A percentile compares a stretch with the other conserved stretches of the same genome.
These are phyloP conservation scores for Chimonanthus salicifolius DNA, from an alignment of 164 flowering plant genomes.

Conservation along the genomic window DNA sequence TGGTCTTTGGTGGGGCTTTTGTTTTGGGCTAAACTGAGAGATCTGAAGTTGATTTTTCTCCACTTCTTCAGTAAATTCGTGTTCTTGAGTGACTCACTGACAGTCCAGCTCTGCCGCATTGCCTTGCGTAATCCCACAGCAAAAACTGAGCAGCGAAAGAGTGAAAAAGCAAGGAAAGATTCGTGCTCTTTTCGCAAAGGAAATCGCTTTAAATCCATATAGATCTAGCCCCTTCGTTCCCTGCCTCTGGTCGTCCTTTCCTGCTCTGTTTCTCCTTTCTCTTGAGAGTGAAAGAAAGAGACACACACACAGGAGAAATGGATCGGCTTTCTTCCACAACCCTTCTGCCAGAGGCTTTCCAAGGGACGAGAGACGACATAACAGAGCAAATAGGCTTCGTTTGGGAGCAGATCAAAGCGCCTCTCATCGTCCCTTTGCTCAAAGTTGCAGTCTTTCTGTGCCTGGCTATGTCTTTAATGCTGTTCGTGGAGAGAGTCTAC, in stretches of 20 bases:
- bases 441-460: slow-evolving; percentile 40
- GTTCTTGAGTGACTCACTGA: slow-evolving; percentile 22
- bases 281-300: neutral
- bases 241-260: neutral
- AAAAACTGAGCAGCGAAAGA: slow-evolving; percentile 12
- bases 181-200: slow-evolving; percentile 24
- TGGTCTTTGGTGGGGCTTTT: neutral
- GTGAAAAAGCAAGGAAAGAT: slow-evolving; percentile 14
- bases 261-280: slow-evolving; percentile 2
- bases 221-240: slow-evolving; percentile 21
- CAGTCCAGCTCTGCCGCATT: slow-evolving; percentile 26
- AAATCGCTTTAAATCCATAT: slow-evolving; percentile 12
- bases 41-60: slow-evolving; percentile 18
- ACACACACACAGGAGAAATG: slow-evolving; percentile 21
- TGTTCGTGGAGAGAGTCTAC: slow-evolving; percentile 77
- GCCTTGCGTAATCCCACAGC: slow-evolving; percentile 35
- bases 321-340: slow-evolving; percentile 33
- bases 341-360: slow-evolving; percentile 47
- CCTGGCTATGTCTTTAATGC: slow-evolving; percentile 76
- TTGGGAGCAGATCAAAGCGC: slow-evolving; percentile 65
- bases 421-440: slow-evolving; percentile 71
- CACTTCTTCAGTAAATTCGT: neutral
- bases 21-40: neutral
- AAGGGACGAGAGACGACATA: slow-evolving; percentile 41
- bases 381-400: slow-evolving; percentile 46